Conservation (phyloP, 1,284 basidiomycete genomes). For the Ceratobasidium sp. region DNA sequence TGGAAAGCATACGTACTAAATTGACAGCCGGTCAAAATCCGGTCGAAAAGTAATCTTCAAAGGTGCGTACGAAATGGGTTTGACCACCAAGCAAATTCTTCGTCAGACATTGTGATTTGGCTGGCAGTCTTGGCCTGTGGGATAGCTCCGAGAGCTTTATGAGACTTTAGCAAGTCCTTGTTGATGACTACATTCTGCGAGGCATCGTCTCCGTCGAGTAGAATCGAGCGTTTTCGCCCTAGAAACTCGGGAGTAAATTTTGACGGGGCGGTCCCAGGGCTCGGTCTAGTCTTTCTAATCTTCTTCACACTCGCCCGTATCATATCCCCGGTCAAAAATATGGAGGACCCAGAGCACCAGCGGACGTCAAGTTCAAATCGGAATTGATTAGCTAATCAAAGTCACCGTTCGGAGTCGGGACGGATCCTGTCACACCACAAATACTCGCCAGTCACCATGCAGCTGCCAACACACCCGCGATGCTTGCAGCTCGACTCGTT, state of each 20-base stretch:
- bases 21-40: not conserved
- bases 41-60: not conserved
- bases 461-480: slow-evolving; percentile 10
- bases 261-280: slow-evolving; percentile 6
- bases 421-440: slow-evolving; percentile 28
- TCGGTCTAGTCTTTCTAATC: not conserved
- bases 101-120: slow-evolving; percentile 23
- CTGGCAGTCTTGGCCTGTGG: not conserved
- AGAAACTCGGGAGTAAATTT: slow-evolving; percentile 18
- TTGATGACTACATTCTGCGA: slow-evolving; percentile 41
- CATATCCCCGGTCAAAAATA: not conserved
- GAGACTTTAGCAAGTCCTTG: slow-evolving; percentile 20
- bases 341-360: too few relatives aligned
- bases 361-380: not conserved
- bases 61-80: slow-evolving; percentile 35
- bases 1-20: slow-evolving; percentile 41
- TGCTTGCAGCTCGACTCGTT: slow-evolving; percentile 28
- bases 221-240: slow-evolving; percentile 28
- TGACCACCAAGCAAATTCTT: slow-evolving; percentile 40
- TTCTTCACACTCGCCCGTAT: not conserved
- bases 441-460: slow-evolving; percentile 10
- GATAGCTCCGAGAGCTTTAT: not conserved
- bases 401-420: slow-evolving; percentile 29
- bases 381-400: slow-evolving; percentile 12
- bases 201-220: slow-evolving; percentile 28